Conservation (phyloP, 2,329 filamentous ascomycete species). For the Fusarium concolor region DNA sequence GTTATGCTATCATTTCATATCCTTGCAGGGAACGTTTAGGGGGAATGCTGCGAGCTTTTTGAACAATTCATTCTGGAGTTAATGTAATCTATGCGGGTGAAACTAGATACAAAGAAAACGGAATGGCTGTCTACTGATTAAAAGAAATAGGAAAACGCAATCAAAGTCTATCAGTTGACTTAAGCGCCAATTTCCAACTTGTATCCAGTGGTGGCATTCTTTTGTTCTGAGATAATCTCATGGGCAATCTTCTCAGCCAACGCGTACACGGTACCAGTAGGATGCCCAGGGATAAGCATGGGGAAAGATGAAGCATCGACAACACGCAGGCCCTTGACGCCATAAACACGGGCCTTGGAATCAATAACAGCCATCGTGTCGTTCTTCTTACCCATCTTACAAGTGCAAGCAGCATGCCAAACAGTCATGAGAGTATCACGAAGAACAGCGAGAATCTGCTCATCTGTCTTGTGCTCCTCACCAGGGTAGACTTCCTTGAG, state of each 20-base stretch:
- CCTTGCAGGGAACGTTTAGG: too few species aligned
- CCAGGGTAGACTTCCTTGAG: slow-evolving; percentile 50
- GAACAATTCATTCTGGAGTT: too few species aligned
- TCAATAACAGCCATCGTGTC: slow-evolving; percentile 36
- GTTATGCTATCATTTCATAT: too few species aligned
- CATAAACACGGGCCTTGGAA: slow-evolving; percentile 34
- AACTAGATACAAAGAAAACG: background rate
- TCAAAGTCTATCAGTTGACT: background rate
- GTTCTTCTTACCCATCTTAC: slow-evolving; percentile 37
- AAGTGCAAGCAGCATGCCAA: slow-evolving; percentile 39
- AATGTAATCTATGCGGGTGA: background rate
- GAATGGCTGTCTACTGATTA: background rate
- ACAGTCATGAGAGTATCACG: slow-evolving; percentile 41
- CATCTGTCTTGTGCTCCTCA: slow-evolving; percentile 50
- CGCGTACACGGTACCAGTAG: slow-evolving; percentile 28
- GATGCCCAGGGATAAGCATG: slow-evolving; percentile 32
- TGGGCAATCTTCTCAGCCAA: slow-evolving; percentile 38
- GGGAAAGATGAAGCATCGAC: slow-evolving; percentile 33
- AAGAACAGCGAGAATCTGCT: slow-evolving; percentile 54
- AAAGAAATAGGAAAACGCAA: background rate
- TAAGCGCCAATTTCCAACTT: background rate
- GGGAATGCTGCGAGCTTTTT: too few species aligned
- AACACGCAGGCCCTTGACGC: slow-evolving; percentile 27
- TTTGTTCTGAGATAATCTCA: slow-evolving; percentile 21
- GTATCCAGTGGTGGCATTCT: background rate